Conservation (phyloP, 2,329 filamentous ascomycete species). For the Diplodia sapinea region DNA sequence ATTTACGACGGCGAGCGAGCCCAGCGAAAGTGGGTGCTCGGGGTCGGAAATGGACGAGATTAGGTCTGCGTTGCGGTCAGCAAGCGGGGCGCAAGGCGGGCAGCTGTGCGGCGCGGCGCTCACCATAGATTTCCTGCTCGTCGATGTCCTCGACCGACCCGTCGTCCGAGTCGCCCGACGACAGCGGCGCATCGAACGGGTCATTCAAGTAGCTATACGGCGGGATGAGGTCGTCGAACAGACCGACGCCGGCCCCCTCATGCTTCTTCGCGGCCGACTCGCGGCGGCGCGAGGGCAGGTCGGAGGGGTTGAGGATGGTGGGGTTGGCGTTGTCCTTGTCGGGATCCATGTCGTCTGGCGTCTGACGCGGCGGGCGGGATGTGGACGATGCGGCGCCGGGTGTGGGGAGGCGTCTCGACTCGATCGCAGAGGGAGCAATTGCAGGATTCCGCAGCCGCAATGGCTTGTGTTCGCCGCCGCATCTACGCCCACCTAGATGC, state of each 20-base stretch:
- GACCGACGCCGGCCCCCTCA: constrained; percentile 57
- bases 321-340: constrained; percentile 82
- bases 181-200: constrained; percentile 51
- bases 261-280: constrained; percentile 46
- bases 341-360: constrained; percentile 46
- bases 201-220: constrained; percentile 57
- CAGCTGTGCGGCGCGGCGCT: constrained; percentile 30
- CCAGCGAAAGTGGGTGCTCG: constrained; percentile 92
- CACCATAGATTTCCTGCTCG: constrained; percentile 95
- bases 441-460: constrained; percentile 19
- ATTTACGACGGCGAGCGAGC: constrained; percentile 91
- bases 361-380: constrained; percentile 22
- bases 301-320: constrained; percentile 84
- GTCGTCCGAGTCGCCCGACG: constrained; percentile 57
- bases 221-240: constrained; percentile 62
- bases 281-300: constrained; percentile 80
- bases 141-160: constrained; percentile 82
- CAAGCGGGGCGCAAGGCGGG: background rate
- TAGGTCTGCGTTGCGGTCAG: constrained; percentile 66
- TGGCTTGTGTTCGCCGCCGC: constrained; percentile 18
- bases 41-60: constrained; percentile 95
- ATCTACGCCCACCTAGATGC: constrained; percentile 1
- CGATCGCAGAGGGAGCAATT: constrained; percentile 21
- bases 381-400: constrained; percentile 20
- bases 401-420: constrained; percentile 12